Percentiles rank a stretch among this genome's conserved stretches.
Conservation (phyloP, 108 stramenopile genomes). For the Cyclostephanos tholiformis region DNA sequence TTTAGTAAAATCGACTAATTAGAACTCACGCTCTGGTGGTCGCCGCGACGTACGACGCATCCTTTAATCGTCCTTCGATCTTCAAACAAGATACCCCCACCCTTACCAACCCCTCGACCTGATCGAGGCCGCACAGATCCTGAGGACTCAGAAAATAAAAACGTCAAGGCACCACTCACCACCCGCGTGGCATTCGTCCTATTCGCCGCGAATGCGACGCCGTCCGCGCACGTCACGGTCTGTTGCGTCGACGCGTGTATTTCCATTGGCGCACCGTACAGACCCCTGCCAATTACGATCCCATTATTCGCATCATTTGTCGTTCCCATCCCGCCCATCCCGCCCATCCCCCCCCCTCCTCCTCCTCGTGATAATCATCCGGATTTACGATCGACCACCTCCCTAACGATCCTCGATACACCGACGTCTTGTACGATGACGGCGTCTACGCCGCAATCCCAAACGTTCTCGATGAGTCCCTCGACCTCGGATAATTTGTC, state of each 20-base stretch:
- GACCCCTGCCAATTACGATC: too few relatives aligned
- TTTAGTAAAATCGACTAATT: too few relatives aligned
- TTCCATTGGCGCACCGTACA: slow-evolving; percentile 53
- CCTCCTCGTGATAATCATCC: too few relatives aligned
- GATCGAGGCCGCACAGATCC: slow-evolving; percentile 79
- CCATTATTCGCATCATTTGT: too few relatives aligned
- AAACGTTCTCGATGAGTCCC: slow-evolving; percentile 47
- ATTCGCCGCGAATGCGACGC: too few relatives aligned
- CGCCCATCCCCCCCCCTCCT: slow-evolving; percentile 10
- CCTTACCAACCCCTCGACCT: slow-evolving; percentile 63
- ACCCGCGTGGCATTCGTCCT: too few relatives aligned
- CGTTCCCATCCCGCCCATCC: slow-evolving; percentile 23
- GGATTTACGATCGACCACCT: slow-evolving; percentile 49
- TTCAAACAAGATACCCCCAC: too few relatives aligned
- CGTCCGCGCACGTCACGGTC: slow-evolving; percentile 69
- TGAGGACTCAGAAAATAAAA: slow-evolving; percentile 77
- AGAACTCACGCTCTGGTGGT: too few relatives aligned
- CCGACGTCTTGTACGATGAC: slow-evolving; percentile 82
- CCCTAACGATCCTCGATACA: slow-evolving; percentile 49
- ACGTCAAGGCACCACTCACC: too few relatives aligned
- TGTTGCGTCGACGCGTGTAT: slow-evolving; percentile 81
- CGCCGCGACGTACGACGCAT: too few relatives aligned
- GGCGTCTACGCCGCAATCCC: slow-evolving; percentile 68
- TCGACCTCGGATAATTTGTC: slow-evolving; percentile 65
- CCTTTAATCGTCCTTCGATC: too few relatives aligned